Base-by-base conservation (phyloP, 257 asterid species). In the Solanum arcanum region DNA sequence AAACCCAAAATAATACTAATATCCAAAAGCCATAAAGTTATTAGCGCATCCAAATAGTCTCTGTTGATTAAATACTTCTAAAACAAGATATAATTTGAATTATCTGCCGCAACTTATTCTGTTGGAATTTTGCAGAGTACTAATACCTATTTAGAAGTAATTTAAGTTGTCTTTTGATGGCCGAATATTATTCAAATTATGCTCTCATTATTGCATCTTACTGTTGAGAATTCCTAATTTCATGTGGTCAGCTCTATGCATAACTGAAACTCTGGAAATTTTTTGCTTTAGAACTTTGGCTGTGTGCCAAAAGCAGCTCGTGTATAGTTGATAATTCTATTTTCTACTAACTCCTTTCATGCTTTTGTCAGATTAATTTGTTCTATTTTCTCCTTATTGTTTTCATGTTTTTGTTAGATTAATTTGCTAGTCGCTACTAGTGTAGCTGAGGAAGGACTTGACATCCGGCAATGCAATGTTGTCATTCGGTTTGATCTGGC, bases 361-460 rank as follows among this genome's bases (percentile, higher is more conserved):
- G 83, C 91, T 68, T 84, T 88, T 66, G 88, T 46, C 92, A 97
- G 99, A 98, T 97, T 77, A 94, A 98, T 56, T 95, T 97, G 89
- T 93, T 97, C 88, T 64, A 80, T 85, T 83, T 20, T 64, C 66
- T 89, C 46, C 85, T 89, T 49, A 72, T 88, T 85, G 49, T 66
- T 88, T 70, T 69, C 42, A 77, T 88, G 83, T 91, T 68, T 84
- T 88, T 66, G 88, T 46, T 92, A 97, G 99, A 98, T 97, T 77
- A 94, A 98, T 56, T 95, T 97, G 89, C 92, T 97, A 91, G 99
- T 97, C 62, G 99, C 99, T 81, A 97, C 99, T 85, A 97, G 99
- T 91, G 99, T 97, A 89, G 99, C 99, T 82, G 99, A 97, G 94
- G 99, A 97, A 94, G 99, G 99, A 42, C 99, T 97, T 88, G 99